Evolutionary conservation across 371 early-diverging fungal species (phyloP).

Genomic region (Apophysomyces variabilis): DNA sequence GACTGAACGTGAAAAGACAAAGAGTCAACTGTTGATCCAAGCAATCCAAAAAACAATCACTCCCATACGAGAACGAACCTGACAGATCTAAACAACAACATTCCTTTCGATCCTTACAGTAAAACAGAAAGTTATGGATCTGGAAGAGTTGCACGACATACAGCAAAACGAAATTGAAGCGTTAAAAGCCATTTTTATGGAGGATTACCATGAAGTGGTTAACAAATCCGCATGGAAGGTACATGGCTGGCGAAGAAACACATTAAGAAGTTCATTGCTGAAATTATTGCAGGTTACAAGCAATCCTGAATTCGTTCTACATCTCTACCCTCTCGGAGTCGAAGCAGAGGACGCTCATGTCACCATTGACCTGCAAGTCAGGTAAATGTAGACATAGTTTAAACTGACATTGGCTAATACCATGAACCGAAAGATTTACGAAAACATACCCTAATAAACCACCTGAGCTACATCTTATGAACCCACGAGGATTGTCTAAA

Average conservation of each 20-base stretch:
- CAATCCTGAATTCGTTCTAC: conserved; percentile 72
- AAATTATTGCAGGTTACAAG: conserved; percentile 48
- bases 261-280: background rate
- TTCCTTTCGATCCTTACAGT: conserved; percentile 2
- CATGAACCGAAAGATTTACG: conserved; percentile 50
- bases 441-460: conserved; percentile 72
- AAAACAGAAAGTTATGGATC: conserved; percentile 31
- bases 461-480: conserved; percentile 66
- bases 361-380: conserved; percentile 62
- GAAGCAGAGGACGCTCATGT: conserved; percentile 58
- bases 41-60: background rate
- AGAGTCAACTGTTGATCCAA: conserved; percentile 4
- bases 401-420: conserved; percentile 20
- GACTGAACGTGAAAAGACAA: background rate
- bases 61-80: conserved; percentile 2
- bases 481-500: conserved; percentile 59
- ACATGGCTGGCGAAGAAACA: too few species aligned
- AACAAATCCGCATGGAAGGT: conserved; percentile 79
- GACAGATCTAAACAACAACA: background rate
- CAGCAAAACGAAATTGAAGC: conserved; percentile 81
- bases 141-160: conserved; percentile 65
- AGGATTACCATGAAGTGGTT: conserved; percentile 66
- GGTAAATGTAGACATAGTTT: conserved; percentile 39
- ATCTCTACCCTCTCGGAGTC: conserved; percentile 57
- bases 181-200: conserved; percentile 72